Evolutionary conservation across 306 rosid genomes (phyloP), one percentile per base, ranked within the genome.

Genomic region (Luffa acutangula): DNA sequence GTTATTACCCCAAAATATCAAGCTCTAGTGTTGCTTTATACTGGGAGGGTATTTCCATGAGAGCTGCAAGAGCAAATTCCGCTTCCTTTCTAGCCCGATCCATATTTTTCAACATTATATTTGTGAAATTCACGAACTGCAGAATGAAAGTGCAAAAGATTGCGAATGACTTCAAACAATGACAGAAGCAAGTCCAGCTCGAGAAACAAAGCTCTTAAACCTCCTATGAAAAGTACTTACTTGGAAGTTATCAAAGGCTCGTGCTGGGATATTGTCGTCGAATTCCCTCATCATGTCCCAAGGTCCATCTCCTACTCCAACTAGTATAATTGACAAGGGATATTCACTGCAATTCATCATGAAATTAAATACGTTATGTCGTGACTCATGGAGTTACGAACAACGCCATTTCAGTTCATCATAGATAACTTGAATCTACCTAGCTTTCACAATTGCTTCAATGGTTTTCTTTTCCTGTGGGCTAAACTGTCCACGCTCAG

Each of bases 221-320:
- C 57, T 43, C 20, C 25, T 1, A 58, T 42, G 65, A 54, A 78
- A 62, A 83, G 49, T 83, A 51, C 86, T 82, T 82, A 63, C 99
- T 93, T 96, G 99, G 87, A 96, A 96, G 82, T 96, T 93, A 88
- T 96, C 99, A 69, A 96, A 96, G 53, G 87, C 86, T 62, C 99
- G 92, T 7, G 94, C 90, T 2, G 99, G 99, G 83, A 96, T 93
- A 88, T 93, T 93, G 70, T 96, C 98, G 15, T 93, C 96, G 82
- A 96, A 96, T 83, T 90, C 84, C 84, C 83, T 91, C 98, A 96
- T 96, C 94, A 89, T 93, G 75, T 96, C 97, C 99, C 99, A 96
- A 4, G 99, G 99, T 53, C 99, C 99, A 60, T 96, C 99, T 81
- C 99, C 99, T 75, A 93, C 98, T 67, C 99, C 99, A 31, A 96